Conservation (phyloP, 495 filamentous ascomycete genomes). For the Bacidia rubella region DNA sequence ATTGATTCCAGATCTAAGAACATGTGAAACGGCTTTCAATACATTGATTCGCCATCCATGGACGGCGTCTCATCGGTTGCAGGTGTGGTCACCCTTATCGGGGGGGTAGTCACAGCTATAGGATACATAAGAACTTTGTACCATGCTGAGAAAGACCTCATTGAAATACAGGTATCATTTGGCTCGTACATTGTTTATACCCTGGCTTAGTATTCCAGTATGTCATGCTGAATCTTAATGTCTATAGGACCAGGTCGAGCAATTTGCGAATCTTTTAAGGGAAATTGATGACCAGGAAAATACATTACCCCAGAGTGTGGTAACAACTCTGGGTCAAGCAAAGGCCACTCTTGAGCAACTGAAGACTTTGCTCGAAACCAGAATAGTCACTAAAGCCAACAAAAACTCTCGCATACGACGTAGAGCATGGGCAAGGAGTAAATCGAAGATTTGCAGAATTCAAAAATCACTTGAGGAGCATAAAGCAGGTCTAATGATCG, state of each 20-base stretch:
- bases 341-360: not conserved
- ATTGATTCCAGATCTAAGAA: no score
- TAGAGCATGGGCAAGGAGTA: not conserved
- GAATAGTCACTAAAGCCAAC: not conserved
- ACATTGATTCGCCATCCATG: no score
- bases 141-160: not conserved
- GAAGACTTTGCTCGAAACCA: not conserved
- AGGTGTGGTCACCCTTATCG: not conserved
- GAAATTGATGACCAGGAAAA: not conserved
- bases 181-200: not conserved
- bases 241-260: not conserved
- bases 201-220: not conserved
- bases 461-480: not conserved
- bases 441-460: not conserved
- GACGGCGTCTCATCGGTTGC: no score
- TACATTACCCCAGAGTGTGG: not conserved
- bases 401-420: not conserved
- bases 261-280: not conserved
- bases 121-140: not conserved
- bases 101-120: not conserved
- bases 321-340: not conserved
- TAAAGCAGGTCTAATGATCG: not conserved
- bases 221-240: not conserved
- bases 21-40: no score
- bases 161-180: not conserved